phyloP scores from a whole-genome alignment of 2,329 filamentous ascomycete species.

The Zalaria sp. region DNA sequence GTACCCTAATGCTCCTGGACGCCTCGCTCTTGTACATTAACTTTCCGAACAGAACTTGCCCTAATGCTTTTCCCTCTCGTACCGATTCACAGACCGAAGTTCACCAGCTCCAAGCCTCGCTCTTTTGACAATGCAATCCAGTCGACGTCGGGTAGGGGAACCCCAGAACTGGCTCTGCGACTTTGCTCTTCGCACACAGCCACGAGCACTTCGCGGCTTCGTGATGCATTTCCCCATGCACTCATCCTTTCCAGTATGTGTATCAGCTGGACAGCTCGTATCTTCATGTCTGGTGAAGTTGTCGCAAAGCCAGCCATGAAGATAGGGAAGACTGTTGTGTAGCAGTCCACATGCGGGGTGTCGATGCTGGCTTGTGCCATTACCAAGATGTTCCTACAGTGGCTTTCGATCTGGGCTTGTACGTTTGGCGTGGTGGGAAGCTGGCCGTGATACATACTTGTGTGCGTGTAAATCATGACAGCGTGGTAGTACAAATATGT shows the following conservation, averaged over 20 bases:
- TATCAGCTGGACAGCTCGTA: conserved; percentile 34
- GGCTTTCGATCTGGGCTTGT: conserved; percentile 29
- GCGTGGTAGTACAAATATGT: conserved; percentile 3
- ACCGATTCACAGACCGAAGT: conserved; percentile 32
- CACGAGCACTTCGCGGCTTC: conserved; percentile 30
- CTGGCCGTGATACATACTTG: conserved; percentile 38
- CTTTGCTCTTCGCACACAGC: conserved; percentile 35
- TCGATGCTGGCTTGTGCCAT: conserved; percentile 27
- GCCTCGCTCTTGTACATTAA: too few relatives aligned
- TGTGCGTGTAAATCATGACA: conserved; percentile 37
- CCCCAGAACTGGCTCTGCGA: conserved; percentile 23
- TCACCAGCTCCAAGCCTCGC: conserved; percentile 33
- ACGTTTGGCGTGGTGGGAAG: conserved; percentile 23
- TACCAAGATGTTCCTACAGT: conserved; percentile 30
- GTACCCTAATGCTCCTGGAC: too few relatives aligned
- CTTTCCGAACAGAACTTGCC: too few relatives aligned
- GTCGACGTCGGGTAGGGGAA: conserved; percentile 30
- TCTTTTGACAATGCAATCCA: conserved; percentile 35
- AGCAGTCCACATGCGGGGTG: conserved; percentile 24
- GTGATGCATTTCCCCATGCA: conserved; percentile 33
- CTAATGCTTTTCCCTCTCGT: too few relatives aligned
- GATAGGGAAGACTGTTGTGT: conserved; percentile 37
- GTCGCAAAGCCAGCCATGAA: conserved; percentile 39
- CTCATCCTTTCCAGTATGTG: conserved; percentile 31
- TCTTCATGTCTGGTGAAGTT: conserved; percentile 26